Conservation (phyloP, 2,329 filamentous ascomycete genomes). For the Botryotinia narcissicola region DNA sequence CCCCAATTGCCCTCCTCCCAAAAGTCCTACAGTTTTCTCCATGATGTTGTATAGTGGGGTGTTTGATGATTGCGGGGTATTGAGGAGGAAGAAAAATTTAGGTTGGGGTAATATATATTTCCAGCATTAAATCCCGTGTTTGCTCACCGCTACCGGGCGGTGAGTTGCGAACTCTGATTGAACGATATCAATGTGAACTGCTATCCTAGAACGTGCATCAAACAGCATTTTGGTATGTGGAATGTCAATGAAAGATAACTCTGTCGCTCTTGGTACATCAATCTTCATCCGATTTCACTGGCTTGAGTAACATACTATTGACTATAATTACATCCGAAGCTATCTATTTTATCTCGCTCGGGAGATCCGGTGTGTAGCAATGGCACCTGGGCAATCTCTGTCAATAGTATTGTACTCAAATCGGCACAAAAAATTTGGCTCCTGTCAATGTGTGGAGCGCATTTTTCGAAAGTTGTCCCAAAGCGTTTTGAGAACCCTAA, state of each 20-base stretch:
- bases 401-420: background rate
- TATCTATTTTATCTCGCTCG: background rate
- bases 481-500: background rate
- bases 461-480: background rate
- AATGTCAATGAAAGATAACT: background rate
- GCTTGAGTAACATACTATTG: background rate
- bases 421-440: background rate
- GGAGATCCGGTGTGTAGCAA: background rate
- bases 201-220: too few relatives aligned
- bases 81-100: conserved; percentile 5
- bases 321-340: background rate
- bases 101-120: background rate
- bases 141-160: background rate
- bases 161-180: background rate
- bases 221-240: too few relatives aligned
- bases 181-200: background rate
- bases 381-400: background rate
- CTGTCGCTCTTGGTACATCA: background rate
- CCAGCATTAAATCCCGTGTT: background rate
- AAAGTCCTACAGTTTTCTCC: conserved; percentile 44
- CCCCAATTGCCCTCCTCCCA: conserved; percentile 73
- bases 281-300: background rate
- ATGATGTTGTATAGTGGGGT: conserved; percentile 24
- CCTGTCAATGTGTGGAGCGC: background rate
- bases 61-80: conserved; percentile 15